Percentiles rank a stretch among this genome's conserved stretches.
Conservation (phyloP, 2,329 filamentous ascomycete genomes). For the Pseudopyrenochaeta lycopersici region DNA sequence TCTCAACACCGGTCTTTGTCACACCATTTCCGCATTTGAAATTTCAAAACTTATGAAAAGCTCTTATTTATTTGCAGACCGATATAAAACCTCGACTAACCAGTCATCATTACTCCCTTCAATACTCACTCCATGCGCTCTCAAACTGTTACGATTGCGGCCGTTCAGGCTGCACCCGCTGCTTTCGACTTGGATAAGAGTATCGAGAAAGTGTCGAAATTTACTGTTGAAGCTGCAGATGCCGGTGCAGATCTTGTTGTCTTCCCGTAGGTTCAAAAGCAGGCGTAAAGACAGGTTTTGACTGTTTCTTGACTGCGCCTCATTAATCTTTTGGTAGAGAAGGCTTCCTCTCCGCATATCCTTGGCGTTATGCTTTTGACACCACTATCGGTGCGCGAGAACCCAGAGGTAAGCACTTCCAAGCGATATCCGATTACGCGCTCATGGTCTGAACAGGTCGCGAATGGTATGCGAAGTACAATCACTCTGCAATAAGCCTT, state of each 20-base stretch:
- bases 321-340: conserved; percentile 38
- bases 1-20: too few relatives aligned
- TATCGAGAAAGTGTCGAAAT: conserved; percentile 45
- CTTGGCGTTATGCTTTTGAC: conserved; percentile 56
- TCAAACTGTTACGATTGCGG: conserved; percentile 48
- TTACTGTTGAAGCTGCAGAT: conserved; percentile 48
- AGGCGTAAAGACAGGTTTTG: too few relatives aligned
- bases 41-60: too few relatives aligned
- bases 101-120: too few relatives aligned
- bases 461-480: conserved; percentile 54
- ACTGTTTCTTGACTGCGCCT: too few relatives aligned
- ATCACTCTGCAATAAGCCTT: conserved; percentile 51
- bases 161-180: conserved; percentile 53
- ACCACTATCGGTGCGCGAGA: conserved; percentile 54
- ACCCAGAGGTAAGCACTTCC: conserved; percentile 43
- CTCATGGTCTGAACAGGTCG: conserved; percentile 40
- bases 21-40: too few relatives aligned
- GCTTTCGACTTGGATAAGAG: conserved; percentile 51
- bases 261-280: conserved; percentile 48
- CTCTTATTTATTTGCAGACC: too few relatives aligned
- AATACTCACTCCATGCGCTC: too few relatives aligned
- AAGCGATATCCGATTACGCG: background rate
- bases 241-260: conserved; percentile 52
- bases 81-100: too few relatives aligned
- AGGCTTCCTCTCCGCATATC: conserved; percentile 54